Percentiles rank a stretch among this genome's conserved stretches.
phyloP scores from a whole-genome alignment of 2,329 filamentous ascomycete genomes.

The Neoscytalidium dimidiatum region DNA sequence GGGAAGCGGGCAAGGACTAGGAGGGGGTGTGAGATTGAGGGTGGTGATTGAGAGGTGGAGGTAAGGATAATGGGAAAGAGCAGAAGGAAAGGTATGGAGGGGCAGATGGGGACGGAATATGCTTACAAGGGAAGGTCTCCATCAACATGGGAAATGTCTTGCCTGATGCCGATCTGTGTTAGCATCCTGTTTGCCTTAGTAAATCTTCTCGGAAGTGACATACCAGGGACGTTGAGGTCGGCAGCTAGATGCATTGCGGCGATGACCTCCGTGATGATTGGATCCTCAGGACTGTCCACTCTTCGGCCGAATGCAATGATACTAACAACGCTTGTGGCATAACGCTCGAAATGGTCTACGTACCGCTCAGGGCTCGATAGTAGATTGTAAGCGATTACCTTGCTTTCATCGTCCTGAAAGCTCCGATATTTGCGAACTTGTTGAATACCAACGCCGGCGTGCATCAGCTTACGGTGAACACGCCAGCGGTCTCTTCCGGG shows the following conservation, averaged over 20 bases:
- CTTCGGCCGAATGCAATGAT: conserved; percentile 60
- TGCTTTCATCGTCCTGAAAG: conserved; percentile 63
- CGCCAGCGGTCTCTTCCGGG: conserved; percentile 35
- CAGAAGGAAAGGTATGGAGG: conserved; percentile 38
- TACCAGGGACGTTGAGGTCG: conserved; percentile 47
- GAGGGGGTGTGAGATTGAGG: conserved; percentile 10
- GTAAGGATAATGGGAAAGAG: conserved; percentile 36
- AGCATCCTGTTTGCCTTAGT: conserved; percentile 49
- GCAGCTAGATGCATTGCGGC: conserved; percentile 60
- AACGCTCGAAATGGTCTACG: conserved; percentile 56
- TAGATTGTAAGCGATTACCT: conserved; percentile 55
- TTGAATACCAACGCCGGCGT: conserved; percentile 46
- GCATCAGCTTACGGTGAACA: conserved; percentile 35
- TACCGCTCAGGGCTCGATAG: conserved; percentile 49
- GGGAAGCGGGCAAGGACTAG: conserved; percentile 31
- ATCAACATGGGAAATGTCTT: conserved; percentile 59
- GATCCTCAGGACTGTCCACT: conserved; percentile 53
- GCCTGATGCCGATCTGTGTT: conserved; percentile 47
- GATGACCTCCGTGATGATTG: conserved; percentile 62
- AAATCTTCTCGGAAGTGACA: neutral
- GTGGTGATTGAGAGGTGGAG: neutral
- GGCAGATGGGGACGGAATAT: conserved; percentile 38
- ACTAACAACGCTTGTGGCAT: conserved; percentile 56
- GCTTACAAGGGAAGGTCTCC: conserved; percentile 52
- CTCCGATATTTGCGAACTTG: conserved; percentile 56